Base-by-base conservation (phyloP, 108 stramenopile species). In the Parietichytrium sp. region DNA sequence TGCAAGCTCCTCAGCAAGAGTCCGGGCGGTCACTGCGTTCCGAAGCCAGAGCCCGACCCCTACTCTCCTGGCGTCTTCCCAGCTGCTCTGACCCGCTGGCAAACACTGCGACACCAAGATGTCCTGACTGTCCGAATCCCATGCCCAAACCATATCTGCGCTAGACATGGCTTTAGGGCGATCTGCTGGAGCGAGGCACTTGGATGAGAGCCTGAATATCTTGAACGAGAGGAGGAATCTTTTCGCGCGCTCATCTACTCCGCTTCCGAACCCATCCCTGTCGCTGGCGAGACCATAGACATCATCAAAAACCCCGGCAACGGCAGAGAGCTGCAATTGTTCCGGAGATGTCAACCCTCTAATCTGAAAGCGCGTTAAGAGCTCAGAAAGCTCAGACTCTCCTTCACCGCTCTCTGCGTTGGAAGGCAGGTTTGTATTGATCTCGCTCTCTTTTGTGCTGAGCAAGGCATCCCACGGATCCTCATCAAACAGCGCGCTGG, bases 401-500 rank as follows among this genome's bases (percentile, higher is more conserved):
- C n/a, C 1, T 10, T 72, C 61, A 6, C 15, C 33, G 42, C 23
- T n/a, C 33, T 36, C 20, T 0, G 61, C 45, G 13, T 33, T 33
- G 20, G 36, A 33, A 33, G 61, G 45, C 0, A 72, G 61, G 38
- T 33, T 25, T 6, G 61, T 72, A 7, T 10, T 10, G 16, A 25
- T 42, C 10, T 33, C 61, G 42, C 38, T 23, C n/a, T n/a, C n/a
- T n/a, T n/a, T n/a, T 6, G 61, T 45, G 8, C 38, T 10, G n/a
- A 72, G 33, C 15, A 72, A 10, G 8, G 61, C 10, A 38, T 72
- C 61, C 61, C 61, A 72, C 1, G 61, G 61, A 27, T 72, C 61
- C 61, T 72, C 61, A 38, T 72, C 61, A 45, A 72, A 72, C n/a
- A 72, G 42, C 10, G 61, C 61, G 13, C 38, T n/a, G 20, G 61